Evolutionary conservation across 768 basidiomycete species (phyloP).

Genomic region (Russula olivacea): DNA sequence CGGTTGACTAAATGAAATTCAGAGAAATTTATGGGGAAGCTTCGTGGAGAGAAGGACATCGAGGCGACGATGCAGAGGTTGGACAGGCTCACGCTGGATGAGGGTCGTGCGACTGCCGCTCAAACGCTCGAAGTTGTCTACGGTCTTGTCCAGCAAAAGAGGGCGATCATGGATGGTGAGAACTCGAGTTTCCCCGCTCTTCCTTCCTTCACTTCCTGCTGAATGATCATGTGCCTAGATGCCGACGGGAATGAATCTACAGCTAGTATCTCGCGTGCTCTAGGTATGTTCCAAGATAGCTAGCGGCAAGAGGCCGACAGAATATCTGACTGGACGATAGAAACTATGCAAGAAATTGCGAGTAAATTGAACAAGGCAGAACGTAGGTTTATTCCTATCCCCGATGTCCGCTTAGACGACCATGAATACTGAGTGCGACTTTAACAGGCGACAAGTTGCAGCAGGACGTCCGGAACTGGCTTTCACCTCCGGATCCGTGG

Average conservation of each 20-base stretch:
- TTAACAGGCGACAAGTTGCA: background rate
- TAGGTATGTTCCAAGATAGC: background rate
- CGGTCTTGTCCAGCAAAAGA: background rate
- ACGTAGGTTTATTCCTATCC: background rate
- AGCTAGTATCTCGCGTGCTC: background rate
- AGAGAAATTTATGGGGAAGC: slow-evolving; percentile 8
- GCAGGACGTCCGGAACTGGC: background rate
- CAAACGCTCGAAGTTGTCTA: slow-evolving; percentile 2
- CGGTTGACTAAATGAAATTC: background rate
- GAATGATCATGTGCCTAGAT: background rate
- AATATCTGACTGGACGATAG: background rate
- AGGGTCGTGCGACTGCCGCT: background rate
- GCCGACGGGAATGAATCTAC: background rate
- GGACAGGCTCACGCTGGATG: slow-evolving; percentile 1
- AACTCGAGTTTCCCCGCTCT: too few species aligned
- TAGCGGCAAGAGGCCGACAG: too few species aligned
- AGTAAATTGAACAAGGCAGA: background rate
- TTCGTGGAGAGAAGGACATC: slow-evolving; percentile 8
- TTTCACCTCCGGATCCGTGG: slow-evolving; percentile 9
- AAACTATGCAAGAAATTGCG: background rate
- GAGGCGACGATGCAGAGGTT: background rate
- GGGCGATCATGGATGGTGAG: slow-evolving; percentile 2
- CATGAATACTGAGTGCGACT: background rate
- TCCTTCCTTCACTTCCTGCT: background rate
- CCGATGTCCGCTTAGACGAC: too few species aligned